Evolutionary conservation across 2,329 filamentous ascomycete genomes (phyloP).

Genomic region (Westerdykella ornata): DNA sequence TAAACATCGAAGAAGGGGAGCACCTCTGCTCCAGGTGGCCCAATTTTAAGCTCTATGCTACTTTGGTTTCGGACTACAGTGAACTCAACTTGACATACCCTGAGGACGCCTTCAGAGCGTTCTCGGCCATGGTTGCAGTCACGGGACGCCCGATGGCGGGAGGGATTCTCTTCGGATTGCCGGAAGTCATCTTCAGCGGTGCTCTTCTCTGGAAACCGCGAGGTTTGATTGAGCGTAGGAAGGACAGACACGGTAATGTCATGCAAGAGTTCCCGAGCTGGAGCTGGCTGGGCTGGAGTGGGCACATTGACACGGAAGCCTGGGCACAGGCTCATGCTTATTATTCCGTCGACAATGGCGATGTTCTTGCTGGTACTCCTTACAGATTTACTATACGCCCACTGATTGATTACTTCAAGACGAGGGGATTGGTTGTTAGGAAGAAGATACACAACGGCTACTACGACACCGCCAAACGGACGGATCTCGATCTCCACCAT

Average conservation of each 20-base stretch:
- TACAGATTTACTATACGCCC: too few relatives aligned
- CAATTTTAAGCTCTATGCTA: slow-evolving; percentile 9
- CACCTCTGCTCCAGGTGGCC: slow-evolving; percentile 7
- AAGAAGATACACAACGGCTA: too few relatives aligned
- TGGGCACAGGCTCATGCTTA: background rate
- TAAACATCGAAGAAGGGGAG: background rate
- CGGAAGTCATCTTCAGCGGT: slow-evolving; percentile 15
- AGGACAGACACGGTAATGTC: background rate
- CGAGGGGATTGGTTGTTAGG: too few relatives aligned
- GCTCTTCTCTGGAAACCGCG: slow-evolving; percentile 15
- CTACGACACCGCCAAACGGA: too few relatives aligned
- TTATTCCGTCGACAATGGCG: too few relatives aligned
- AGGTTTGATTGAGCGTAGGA: background rate
- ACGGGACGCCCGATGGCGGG: slow-evolving; percentile 7
- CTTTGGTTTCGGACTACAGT: slow-evolving; percentile 10
- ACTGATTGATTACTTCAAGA: too few relatives aligned
- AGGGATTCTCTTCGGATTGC: slow-evolving; percentile 16
- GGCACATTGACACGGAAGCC: background rate
- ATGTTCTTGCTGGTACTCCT: too few relatives aligned
- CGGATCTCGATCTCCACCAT: too few relatives aligned
- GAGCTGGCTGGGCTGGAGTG: background rate
- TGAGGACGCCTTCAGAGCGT: slow-evolving; percentile 17
- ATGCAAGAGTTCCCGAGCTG: slow-evolving; percentile 1
- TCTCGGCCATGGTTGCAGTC: slow-evolving; percentile 9
- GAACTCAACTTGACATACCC: slow-evolving; percentile 11